Evolutionary conservation across 441 rosid species (phyloP), one percentile per base, ranked within the genome.

Genomic region (Populus hybrid): DNA sequence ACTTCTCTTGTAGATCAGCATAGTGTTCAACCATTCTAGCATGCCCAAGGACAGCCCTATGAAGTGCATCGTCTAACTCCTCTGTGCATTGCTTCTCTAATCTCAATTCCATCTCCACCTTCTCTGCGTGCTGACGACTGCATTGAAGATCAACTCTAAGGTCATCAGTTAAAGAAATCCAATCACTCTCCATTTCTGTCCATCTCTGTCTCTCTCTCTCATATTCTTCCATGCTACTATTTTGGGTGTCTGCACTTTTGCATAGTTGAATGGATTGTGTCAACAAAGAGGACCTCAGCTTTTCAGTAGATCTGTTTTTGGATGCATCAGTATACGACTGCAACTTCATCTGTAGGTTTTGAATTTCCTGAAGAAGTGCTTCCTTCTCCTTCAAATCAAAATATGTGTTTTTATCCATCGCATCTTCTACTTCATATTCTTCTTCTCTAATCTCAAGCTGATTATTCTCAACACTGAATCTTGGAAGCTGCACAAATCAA

Each of bases 131-230:
- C 24, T 74, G 83, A 50, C 98, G 94, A 64, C 84, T 88, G n/a
- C 89, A 80, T 83, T 94, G 97, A 59, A 94, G 84, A 76, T 94
- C 98, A 63, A 95, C 82, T 81, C 98, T 87, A 81, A 95, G 89
- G 71, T 92, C 98, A 36, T 95, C 97, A 1, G 98, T 92, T 80
- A 95, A 75, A 28, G 89, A 91, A 75, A 95, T 95, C 99, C 99
- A 95, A 32, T 94, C 93, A 69, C 98, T 94, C 85, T 95, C 98
- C 93, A 91, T 89, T 88, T 95, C 98, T 79, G 90, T 93, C 95
- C 95, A 90, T 84, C 89, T 87, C 50, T 89, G 85, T 67, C 94
- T 89, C 84, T 95, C 98, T 72, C 71, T 87, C 87, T 92, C 95
- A 1, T 90, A 82, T 77, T 91, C 95, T 69, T 90, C 90, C 50